Base-by-base conservation (phyloP, 1,139 yeast species). In the Geotrichum citri-aurantii region DNA sequence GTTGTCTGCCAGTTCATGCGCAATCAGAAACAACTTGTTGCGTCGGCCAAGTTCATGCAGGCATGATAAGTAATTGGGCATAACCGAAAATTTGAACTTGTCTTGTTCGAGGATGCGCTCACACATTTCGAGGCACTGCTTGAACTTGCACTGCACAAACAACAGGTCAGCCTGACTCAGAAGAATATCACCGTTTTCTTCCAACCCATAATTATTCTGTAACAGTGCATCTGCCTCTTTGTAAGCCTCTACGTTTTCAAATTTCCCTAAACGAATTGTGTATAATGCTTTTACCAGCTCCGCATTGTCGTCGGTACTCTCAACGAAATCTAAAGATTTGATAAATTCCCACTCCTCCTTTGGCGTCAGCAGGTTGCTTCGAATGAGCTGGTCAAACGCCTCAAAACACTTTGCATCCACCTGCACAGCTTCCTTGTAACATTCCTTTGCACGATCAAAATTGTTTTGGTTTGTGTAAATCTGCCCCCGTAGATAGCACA, bases 371-470 rank as follows among this genome's bases (percentile, higher is more conserved):
- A 92, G 78, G 68, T 85, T 86, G 66, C 88, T 88, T 47, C 81
- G 75, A 2, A 89, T 80, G 55, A 95, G 77, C 68, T 88, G 93
- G 66, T 88, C 83, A 70, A 90, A 90, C 0, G 99, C 98, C 66
- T 95, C 99, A 71, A 79, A 93, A 71, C 98, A 93, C 69, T 91
- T 90, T 11, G 88, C 92, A 71, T 95, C 99, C 1, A 88, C 90
- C 64, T 82, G 66, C 0, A 92, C 84, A 0, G 99, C 97, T 68
- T 91, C 97, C 67, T 85, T 84, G 69, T 85, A 92, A 60, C 95
- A 87, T 60, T 88, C 92, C 67, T 88, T 91, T 0, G 99, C 99
- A 63, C 81, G 78, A 40, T 88, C 95, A 69, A 89, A 86, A 71
- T 89, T 88, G 71, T 88, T 90, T 68, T 88, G 93, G 61, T 87